Percentiles rank a stretch among this genome's conserved stretches.
phyloP scores from a whole-genome alignment of 306 rosid species.

The Cucumis hystrix region DNA sequence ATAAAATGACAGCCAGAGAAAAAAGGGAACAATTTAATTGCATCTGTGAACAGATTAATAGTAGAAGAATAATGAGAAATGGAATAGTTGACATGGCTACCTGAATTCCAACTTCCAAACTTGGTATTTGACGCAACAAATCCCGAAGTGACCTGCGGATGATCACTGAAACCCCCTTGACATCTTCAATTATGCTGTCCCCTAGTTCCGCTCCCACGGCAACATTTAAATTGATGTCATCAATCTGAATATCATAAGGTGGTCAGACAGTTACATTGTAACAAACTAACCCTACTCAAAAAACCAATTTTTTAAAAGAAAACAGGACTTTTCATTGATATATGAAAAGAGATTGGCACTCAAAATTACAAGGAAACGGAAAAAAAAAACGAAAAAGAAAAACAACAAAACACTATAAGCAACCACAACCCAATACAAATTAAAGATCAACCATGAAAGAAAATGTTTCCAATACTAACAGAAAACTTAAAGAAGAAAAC shows the following conservation, averaged over 20 bases:
- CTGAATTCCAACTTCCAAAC: constrained; percentile 51
- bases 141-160: constrained; percentile 86
- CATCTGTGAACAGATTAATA: background rate
- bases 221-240: constrained; percentile 86
- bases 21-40: background rate
- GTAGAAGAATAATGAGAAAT: background rate
- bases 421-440: too few relatives aligned
- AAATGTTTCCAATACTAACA: too few relatives aligned
- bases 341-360: too few relatives aligned
- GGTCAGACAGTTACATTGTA: background rate
- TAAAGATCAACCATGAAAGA: too few relatives aligned
- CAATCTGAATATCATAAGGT: constrained; percentile 43
- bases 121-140: constrained; percentile 56
- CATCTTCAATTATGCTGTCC: constrained; percentile 85
- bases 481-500: too few relatives aligned
- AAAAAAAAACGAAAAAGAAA: too few relatives aligned
- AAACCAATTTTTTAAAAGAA: background rate
- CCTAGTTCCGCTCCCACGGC: constrained; percentile 69
- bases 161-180: constrained; percentile 73
- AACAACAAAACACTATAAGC: too few relatives aligned
- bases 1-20: background rate
- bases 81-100: constrained; percentile 16
- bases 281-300: background rate
- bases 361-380: too few relatives aligned
- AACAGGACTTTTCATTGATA: too few relatives aligned